Evolutionary conservation across 2,329 filamentous ascomycete species (phyloP).

Genomic region (Sporothrix mexicana): DNA sequence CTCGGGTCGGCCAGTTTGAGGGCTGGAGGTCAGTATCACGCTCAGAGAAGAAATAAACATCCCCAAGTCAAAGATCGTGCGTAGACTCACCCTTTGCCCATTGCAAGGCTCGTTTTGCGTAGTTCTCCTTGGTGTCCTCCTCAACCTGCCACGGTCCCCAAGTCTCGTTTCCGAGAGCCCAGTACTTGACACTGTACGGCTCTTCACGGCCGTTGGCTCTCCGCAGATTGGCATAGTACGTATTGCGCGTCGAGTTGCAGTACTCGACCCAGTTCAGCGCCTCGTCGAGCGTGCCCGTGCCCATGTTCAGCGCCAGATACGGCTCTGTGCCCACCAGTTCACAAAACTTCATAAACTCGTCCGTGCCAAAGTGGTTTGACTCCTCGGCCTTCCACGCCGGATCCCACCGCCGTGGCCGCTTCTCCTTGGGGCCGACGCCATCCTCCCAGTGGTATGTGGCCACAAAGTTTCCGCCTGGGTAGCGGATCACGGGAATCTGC

Average conservation of each 20-base stretch:
- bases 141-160: slow-evolving; percentile 69
- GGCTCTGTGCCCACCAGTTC: slow-evolving; percentile 74
- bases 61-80: too few relatives aligned
- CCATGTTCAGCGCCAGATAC: slow-evolving; percentile 81
- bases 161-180: slow-evolving; percentile 80
- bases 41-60: too few relatives aligned
- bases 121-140: slow-evolving; percentile 72
- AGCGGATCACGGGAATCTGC: slow-evolving; percentile 76
- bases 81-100: slow-evolving; percentile 62
- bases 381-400: slow-evolving; percentile 80
- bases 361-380: slow-evolving; percentile 80
- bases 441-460: slow-evolving; percentile 88
- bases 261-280: slow-evolving; percentile 82
- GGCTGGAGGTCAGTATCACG: slow-evolving; percentile 51
- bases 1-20: slow-evolving; percentile 73
- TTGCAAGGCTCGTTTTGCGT: slow-evolving; percentile 70
- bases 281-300: slow-evolving; percentile 67
- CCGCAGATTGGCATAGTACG: slow-evolving; percentile 81
- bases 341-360: slow-evolving; percentile 87
- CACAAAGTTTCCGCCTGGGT: slow-evolving; percentile 83
- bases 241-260: slow-evolving; percentile 79
- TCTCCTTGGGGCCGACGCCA: slow-evolving; percentile 74
- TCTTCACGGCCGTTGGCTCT: slow-evolving; percentile 75
- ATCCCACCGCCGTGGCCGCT: slow-evolving; percentile 70
- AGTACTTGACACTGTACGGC: slow-evolving; percentile 84